A percentile compares a stretch with the other conserved stretches of the same genome.
phyloP scores from a whole-genome alignment of 805 yeast genomes.

The Groenewaldozyma tartarivorans region DNA sequence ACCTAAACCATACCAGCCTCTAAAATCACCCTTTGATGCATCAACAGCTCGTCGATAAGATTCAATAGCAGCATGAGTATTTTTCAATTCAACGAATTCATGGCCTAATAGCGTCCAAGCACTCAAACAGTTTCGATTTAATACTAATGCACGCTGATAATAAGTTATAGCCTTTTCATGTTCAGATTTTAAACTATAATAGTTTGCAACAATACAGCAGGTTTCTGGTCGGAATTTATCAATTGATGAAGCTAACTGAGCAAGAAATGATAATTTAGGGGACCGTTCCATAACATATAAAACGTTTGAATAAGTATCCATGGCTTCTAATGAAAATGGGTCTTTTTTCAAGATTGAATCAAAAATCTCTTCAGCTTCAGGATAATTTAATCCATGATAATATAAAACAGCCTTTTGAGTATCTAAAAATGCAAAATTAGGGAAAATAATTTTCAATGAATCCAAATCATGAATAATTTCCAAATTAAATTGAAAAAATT shows the following conservation, averaged over 20 bases:
- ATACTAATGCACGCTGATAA: slow-evolving; percentile 77
- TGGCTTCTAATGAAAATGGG: slow-evolving; percentile 80
- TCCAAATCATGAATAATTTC: slow-evolving; percentile 38
- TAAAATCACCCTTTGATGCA: slow-evolving; percentile 75
- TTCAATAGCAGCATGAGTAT: slow-evolving; percentile 96
- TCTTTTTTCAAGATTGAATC: slow-evolving; percentile 65
- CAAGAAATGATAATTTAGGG: slow-evolving; percentile 73
- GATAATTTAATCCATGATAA: slow-evolving; percentile 79
- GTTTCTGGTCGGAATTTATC: slow-evolving; percentile 91
- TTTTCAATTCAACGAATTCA: slow-evolving; percentile 91
- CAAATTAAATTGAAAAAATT: slow-evolving; percentile 60
- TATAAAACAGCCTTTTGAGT: slow-evolving; percentile 76
- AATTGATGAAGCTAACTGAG: slow-evolving; percentile 72
- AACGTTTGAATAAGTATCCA: slow-evolving; percentile 91
- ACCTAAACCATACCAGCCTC: slow-evolving; percentile 98
- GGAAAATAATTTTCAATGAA: slow-evolving; percentile 46
- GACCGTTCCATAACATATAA: slow-evolving; percentile 87
- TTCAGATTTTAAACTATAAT: slow-evolving; percentile 81
- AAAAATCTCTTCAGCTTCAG: slow-evolving; percentile 67
- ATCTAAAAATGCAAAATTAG: slow-evolving; percentile 62
- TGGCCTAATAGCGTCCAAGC: slow-evolving; percentile 99
- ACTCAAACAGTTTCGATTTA: slow-evolving; percentile 69
- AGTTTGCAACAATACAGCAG: slow-evolving; percentile 89
- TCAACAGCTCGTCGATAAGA: slow-evolving; percentile 90
- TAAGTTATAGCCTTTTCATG: slow-evolving; percentile 93